These are phyloP conservation scores for Thalassiosira livingstoniorum DNA, from an alignment of 352 stramenopile species.

Conservation along the genomic window DNA sequence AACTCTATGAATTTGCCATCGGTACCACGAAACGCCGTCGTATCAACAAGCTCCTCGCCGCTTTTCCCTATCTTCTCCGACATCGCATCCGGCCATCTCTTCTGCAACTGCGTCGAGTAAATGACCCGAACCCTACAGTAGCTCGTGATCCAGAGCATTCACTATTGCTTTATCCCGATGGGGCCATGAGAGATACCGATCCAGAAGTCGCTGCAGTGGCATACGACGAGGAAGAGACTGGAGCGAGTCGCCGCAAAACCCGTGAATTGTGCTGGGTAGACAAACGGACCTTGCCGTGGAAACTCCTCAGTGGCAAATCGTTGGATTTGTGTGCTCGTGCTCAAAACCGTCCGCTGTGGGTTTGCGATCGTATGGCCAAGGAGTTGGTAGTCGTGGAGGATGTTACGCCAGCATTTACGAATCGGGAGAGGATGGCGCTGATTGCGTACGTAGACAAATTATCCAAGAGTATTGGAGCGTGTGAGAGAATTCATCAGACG, in stretches of 20 bases:
- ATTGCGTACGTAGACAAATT: constrained; percentile 85
- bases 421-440: constrained; percentile 85
- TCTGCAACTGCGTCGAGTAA: constrained; percentile 69
- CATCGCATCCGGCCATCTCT: constrained; percentile 80
- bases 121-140: constrained; percentile 67
- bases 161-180: constrained; percentile 81
- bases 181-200: constrained; percentile 66
- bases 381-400: constrained; percentile 76
- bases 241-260: constrained; percentile 65
- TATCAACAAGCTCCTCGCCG: constrained; percentile 73
- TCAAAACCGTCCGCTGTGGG: constrained; percentile 84
- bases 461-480: constrained; percentile 79
- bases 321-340: constrained; percentile 72
- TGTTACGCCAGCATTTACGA: constrained; percentile 73
- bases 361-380: constrained; percentile 82
- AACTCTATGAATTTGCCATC: constrained; percentile 83
- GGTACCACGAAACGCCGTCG: constrained; percentile 70
- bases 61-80: constrained; percentile 83
- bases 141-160: constrained; percentile 77
- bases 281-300: constrained; percentile 79
- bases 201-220: constrained; percentile 69
- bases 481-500: constrained; percentile 89
- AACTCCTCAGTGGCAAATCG: constrained; percentile 65
- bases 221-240: constrained; percentile 76
- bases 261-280: constrained; percentile 82